A percentile compares a stretch with the other conserved stretches of the same genome.
phyloP scores from a whole-genome alignment of 441 rosid genomes.

The Macaranga tanarius region DNA sequence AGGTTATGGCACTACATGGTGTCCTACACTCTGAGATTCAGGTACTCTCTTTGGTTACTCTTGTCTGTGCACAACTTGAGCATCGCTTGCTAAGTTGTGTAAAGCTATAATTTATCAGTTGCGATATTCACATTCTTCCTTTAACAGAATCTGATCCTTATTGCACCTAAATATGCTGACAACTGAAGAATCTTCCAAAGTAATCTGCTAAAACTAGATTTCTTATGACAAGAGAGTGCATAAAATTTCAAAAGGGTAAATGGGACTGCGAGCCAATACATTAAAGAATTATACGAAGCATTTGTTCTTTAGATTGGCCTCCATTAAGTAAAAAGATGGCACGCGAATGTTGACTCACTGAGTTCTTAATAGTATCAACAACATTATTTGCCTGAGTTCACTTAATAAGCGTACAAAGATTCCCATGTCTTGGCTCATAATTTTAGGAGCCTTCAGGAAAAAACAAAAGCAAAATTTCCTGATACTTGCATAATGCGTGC shows the following conservation, averaged over 20 bases:
- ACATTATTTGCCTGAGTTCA: no score
- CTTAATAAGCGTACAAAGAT: no score
- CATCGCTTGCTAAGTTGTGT: neutral
- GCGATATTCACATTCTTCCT: conserved; percentile 30
- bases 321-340: conserved; percentile 4
- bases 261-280: conserved; percentile 4
- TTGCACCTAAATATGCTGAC: conserved; percentile 16
- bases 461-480: no score
- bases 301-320: conserved; percentile 26
- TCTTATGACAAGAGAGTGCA: conserved; percentile 12
- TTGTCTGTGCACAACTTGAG: neutral
- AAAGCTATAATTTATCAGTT: conserved; percentile 4
- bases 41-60: conserved; percentile 29
- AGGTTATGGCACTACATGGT: conserved; percentile 76
- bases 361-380: neutral
- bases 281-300: conserved; percentile 21
- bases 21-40: conserved; percentile 70
- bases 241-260: neutral
- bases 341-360: conserved; percentile 5
- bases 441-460: no score
- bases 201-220: conserved; percentile 7
- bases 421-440: no score
- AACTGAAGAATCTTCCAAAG: conserved; percentile 20
- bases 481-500: no score
- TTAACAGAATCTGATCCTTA: conserved; percentile 28